phyloP scores from a whole-genome alignment of 441 rosid genomes.

The Brassica balearica region DNA sequence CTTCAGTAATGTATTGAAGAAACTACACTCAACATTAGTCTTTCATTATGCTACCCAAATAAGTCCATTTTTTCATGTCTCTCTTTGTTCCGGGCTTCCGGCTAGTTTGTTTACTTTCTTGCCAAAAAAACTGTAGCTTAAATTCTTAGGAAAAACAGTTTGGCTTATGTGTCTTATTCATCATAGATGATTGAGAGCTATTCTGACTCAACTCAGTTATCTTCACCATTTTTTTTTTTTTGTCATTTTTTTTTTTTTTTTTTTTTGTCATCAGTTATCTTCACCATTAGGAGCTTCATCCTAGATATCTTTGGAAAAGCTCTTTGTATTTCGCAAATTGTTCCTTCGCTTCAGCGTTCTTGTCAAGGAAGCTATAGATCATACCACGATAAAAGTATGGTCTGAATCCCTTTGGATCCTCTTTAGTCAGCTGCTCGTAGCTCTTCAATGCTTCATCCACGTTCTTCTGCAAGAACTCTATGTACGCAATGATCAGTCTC shows the following conservation, averaged over 20 bases:
- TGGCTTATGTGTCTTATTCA: too few species aligned
- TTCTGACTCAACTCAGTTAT: too few species aligned
- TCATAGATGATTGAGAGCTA: too few species aligned
- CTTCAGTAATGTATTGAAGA: slow-evolving; percentile 31
- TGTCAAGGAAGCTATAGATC: slow-evolving; percentile 82
- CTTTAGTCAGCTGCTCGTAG: slow-evolving; percentile 67
- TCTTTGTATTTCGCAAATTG: slow-evolving; percentile 76
- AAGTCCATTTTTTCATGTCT: slow-evolving; percentile 8
- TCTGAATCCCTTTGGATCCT: slow-evolving; percentile 81
- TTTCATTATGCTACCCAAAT: slow-evolving; percentile 16
- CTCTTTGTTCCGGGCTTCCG: neutral
- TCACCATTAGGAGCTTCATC: too few species aligned
- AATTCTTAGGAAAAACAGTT: too few species aligned
- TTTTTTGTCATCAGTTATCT: too few species aligned
- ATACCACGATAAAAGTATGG: slow-evolving; percentile 84
- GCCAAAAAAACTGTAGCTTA: too few species aligned
- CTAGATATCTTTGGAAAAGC: slow-evolving; percentile 60
- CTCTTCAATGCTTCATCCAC: slow-evolving; percentile 83
- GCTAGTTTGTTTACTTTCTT: too few species aligned
- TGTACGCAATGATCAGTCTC: slow-evolving; percentile 84
- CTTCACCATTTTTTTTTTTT: too few species aligned
- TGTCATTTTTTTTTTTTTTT: too few species aligned
- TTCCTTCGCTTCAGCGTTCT: slow-evolving; percentile 78
- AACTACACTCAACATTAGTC: slow-evolving; percentile 8
- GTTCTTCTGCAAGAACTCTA: slow-evolving; percentile 82